Percentiles rank a stretch among this genome's conserved stretches.
Conservation (phyloP, 495 filamentous ascomycete species). For the Neurospora discreta region DNA sequence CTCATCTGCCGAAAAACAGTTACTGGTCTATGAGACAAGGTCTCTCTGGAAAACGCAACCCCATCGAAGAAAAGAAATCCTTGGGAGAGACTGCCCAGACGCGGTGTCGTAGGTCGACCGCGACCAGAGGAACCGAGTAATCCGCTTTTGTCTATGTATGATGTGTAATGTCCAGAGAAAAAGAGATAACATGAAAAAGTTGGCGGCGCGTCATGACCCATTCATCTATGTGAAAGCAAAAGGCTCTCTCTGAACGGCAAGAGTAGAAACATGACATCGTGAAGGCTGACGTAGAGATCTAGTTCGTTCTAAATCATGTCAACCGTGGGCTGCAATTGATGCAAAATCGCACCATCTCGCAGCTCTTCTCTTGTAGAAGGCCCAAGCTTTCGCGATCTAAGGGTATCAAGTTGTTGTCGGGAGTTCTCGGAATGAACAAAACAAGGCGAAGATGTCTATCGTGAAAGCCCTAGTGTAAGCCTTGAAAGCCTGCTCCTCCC, state of each 20-base stretch:
- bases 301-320: slow-evolving; percentile 20
- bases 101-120: slow-evolving; percentile 16
- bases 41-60: slow-evolving; percentile 18
- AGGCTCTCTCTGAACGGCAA: slow-evolving; percentile 29
- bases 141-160: slow-evolving; percentile 51
- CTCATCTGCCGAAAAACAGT: slow-evolving; percentile 32
- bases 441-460: slow-evolving; percentile 18
- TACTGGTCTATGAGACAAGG: slow-evolving; percentile 30
- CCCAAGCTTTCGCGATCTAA: slow-evolving; percentile 24
- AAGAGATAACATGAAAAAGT: slow-evolving; percentile 21
- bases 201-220: slow-evolving; percentile 27
- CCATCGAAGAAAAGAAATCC: slow-evolving; percentile 15
- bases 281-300: slow-evolving; percentile 22
- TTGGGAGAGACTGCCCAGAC: slow-evolving; percentile 13
- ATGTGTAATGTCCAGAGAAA: slow-evolving; percentile 24
- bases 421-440: slow-evolving; percentile 16
- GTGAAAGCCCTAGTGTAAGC: slow-evolving; percentile 18
- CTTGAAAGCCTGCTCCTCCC: slow-evolving; percentile 15
- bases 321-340: slow-evolving; percentile 18
- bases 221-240: slow-evolving; percentile 31
- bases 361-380: slow-evolving; percentile 16
- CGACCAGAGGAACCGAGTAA: slow-evolving; percentile 41
- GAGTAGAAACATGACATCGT: slow-evolving; percentile 30
- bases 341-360: slow-evolving; percentile 15
- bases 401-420: slow-evolving; percentile 31